Percentiles rank a stretch among this genome's conserved stretches.
phyloP scores from a whole-genome alignment of 371 early-diverging fungal species.

The Mortierella sp. region DNA sequence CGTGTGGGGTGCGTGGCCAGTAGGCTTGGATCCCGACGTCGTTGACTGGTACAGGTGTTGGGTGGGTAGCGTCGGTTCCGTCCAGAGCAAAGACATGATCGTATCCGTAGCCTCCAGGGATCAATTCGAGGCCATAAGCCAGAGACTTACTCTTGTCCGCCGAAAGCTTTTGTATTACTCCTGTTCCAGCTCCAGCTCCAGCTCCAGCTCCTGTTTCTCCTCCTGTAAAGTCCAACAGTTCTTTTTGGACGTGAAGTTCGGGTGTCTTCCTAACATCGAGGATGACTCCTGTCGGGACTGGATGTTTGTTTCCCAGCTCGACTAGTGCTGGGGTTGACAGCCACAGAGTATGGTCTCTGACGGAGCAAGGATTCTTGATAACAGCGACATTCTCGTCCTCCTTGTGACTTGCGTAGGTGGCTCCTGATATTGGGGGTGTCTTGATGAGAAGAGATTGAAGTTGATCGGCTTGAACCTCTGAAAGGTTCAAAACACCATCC shows the following conservation, averaged over 20 bases:
- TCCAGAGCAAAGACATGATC: slow-evolving; percentile 45
- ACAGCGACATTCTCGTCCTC: background rate
- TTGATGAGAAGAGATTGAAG: background rate
- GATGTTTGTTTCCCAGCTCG: slow-evolving; percentile 36
- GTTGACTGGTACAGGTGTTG: background rate
- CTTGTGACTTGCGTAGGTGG: background rate
- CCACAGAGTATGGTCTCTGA: slow-evolving; percentile 44
- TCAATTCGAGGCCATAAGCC: slow-evolving; percentile 33
- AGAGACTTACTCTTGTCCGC: background rate
- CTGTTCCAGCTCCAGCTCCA: background rate
- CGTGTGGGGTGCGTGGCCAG: slow-evolving; percentile 35
- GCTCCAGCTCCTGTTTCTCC: background rate
- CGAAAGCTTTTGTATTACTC: background rate
- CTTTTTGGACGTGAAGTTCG: slow-evolving; percentile 2
- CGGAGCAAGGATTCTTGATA: slow-evolving; percentile 8
- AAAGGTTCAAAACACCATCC: slow-evolving; percentile 43
- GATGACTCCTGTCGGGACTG: slow-evolving; percentile 43
- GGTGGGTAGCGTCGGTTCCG: background rate
- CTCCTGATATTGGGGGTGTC: background rate
- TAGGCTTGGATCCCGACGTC: slow-evolving; percentile 41
- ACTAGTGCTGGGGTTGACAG: slow-evolving; percentile 22
- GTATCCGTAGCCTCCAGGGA: slow-evolving; percentile 54
- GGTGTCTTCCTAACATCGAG: slow-evolving; percentile 4
- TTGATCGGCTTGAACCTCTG: background rate
- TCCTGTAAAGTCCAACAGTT: slow-evolving; percentile 19